phyloP scores from a whole-genome alignment of 495 filamentous ascomycete genomes.

The Niebla homalea region DNA sequence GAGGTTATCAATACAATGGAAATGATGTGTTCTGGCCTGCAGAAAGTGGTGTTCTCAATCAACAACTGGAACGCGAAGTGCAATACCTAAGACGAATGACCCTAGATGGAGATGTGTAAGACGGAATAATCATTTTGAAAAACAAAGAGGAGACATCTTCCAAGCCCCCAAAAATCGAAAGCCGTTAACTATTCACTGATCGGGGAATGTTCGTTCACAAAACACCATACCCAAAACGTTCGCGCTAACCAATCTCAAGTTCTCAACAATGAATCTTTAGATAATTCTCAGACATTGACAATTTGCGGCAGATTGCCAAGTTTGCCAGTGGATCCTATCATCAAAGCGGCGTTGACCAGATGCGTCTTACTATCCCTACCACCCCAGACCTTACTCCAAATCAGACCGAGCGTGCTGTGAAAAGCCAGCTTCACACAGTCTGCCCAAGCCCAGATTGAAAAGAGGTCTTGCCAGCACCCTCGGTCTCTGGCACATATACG shows the following conservation, averaged over 20 bases:
- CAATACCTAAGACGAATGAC: no score
- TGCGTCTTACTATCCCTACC: slow-evolving; percentile 42
- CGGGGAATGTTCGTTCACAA: neutral
- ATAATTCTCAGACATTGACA: slow-evolving; percentile 28
- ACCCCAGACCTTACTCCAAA: slow-evolving; percentile 62
- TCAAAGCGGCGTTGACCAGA: slow-evolving; percentile 69
- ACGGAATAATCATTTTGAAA: no score
- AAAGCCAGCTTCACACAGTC: slow-evolving; percentile 46
- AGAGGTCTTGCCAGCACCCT: slow-evolving; percentile 39
- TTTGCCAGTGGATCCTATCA: slow-evolving; percentile 51
- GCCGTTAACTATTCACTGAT: neutral
- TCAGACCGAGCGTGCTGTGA: slow-evolving; percentile 48
- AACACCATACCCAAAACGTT: neutral
- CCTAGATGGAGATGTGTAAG: no score
- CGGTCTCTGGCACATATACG: slow-evolving; percentile 38
- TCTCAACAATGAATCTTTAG: no score
- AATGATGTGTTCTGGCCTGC: no score
- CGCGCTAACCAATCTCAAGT: neutral
- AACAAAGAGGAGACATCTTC: neutral
- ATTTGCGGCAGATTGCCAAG: slow-evolving; percentile 52
- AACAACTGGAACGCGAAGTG: no score
- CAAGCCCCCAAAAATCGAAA: neutral
- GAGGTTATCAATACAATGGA: no score
- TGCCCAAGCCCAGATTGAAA: slow-evolving; percentile 43
- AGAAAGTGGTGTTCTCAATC: no score